Base-by-base conservation (phyloP, 1,284 basidiomycete species). In the Fistulinella cinereoalba region DNA sequence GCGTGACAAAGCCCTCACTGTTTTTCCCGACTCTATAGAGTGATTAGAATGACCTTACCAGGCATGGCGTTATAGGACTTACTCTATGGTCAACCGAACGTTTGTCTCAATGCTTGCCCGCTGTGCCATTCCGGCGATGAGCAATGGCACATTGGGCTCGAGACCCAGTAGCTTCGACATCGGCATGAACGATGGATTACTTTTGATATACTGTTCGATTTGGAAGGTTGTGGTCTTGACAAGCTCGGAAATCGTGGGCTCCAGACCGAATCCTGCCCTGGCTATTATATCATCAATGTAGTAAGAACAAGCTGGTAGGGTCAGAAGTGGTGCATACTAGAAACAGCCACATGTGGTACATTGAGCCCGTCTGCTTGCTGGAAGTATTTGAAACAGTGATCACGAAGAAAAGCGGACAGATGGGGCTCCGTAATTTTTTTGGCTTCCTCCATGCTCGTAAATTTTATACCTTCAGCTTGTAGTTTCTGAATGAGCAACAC, bases 11-110 rank as follows among this genome's bases (percentile, higher is more conserved):
- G 7, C 22, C 46, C 47, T 9, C 5, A 60, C 64, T 55, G 41
- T 56, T 53, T 52, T 50, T 56, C 23, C 62, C 64, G 6, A 67
- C 27, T 8, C 65, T n/a, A n/a, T 64, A 36, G n/a, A n/a, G n/a
- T n/a, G 1, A 27, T 16, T 6, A 38, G 13, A 37, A 24, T 21
- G 25, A 9, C 11, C 15, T 16, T 45, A 22, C 10, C 21, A 16
- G 28, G 5, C n/a, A 10, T 6, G 6, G 31, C 6, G 16, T 13
- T 9, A 27, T 29, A 27, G 12, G 16, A 18, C 6, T 2, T 45
- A 57, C 57, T 37, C 21, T 16, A 56, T 51, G 0, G 59, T 60
- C 21, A 27, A 19, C 5, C 57, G 43, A 2, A 61, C 31, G 4
- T 60, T 57, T 9, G 52, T 37, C 36, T 46, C 43, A 32, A 58